Evolutionary conservation across 2,329 filamentous ascomycete genomes (phyloP), one percentile per base, ranked within the genome.

Genomic region (Exophiala bonariae): DNA sequence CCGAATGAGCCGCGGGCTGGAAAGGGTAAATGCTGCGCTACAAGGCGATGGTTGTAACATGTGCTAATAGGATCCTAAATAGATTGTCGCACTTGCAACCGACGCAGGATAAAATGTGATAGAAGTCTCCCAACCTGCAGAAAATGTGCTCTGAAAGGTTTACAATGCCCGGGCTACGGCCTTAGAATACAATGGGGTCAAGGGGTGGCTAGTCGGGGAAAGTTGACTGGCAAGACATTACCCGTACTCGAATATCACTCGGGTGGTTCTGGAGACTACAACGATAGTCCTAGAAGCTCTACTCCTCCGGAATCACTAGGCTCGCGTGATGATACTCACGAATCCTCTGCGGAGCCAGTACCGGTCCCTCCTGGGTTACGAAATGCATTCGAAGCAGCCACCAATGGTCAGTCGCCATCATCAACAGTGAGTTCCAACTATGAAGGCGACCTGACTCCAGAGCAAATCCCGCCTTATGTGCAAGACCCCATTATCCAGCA

Each of bases 61-160:
- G 11, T 26, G 23, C 23, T 26, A 11, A 26, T 26, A 26, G 11
- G 6, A 26, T 26, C n/a, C n/a, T n/a, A 31, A 34, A 34, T 20
- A 64, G 61, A 64, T 40, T 69, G 66, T 43, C 66, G 66, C 31
- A 62, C 60, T 4, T 69, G 65, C 55, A 61, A 61, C 20, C 52
- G 61, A 28, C 53, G 66, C n/a, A 63, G 67, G 41, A 66, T 69
- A 19, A 64, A 59, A 38, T 69, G 66, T 42, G 65, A 69, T 46
- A 57, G 65, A 22, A 63, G 56, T 31, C 44, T 67, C 10, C 64
- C 65, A 8, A 53, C 61, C 22, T 69, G 66, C 52, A 56, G 52
- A n/a, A 69, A 68, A 52, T 69, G 66, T 45, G 57, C 50, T 16
- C 62, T 64, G 36, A 65, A 65, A 34, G 60, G 58, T 4, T 53